These are phyloP conservation scores for Boletus semigastroideus DNA, from an alignment of 1,284 basidiomycete species.

Conservation along the genomic window DNA sequence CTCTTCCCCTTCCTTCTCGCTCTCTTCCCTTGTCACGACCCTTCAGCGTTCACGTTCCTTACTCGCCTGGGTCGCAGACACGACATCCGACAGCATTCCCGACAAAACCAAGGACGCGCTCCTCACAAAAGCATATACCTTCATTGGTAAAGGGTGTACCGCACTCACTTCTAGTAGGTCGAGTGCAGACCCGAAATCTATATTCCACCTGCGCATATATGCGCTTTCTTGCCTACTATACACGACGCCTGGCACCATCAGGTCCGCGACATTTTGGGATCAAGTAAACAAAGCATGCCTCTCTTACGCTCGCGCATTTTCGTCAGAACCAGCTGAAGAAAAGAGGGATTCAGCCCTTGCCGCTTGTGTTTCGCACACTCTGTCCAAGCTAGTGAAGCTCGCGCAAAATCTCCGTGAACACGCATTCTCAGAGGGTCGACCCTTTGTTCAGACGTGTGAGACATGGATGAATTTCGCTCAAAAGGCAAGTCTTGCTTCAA, in stretches of 20 bases:
- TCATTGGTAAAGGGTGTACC: slow-evolving; percentile 46
- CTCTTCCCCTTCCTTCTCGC: slow-evolving; percentile 21
- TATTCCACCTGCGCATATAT: slow-evolving; percentile 51
- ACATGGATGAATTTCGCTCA: slow-evolving; percentile 57
- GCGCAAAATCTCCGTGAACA: slow-evolving; percentile 32
- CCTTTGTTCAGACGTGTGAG: slow-evolving; percentile 64
- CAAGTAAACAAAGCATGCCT: slow-evolving; percentile 56
- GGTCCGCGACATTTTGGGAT: slow-evolving; percentile 59
- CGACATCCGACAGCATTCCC: slow-evolving; percentile 38
- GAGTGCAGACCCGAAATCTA: slow-evolving; percentile 17
- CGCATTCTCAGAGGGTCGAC: slow-evolving; percentile 45
- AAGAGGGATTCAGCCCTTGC: slow-evolving; percentile 30
- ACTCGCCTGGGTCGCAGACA: slow-evolving; percentile 50
- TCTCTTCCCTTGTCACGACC: slow-evolving; percentile 32
- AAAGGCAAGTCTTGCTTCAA: slow-evolving; percentile 35
- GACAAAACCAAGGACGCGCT: slow-evolving; percentile 55
- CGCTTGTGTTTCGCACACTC: slow-evolving; percentile 40
- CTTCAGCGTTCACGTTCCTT: slow-evolving; percentile 44
- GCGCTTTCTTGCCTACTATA: slow-evolving; percentile 46
- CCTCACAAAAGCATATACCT: slow-evolving; percentile 57
- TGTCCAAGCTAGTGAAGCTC: slow-evolving; percentile 42
- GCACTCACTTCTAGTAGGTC: slow-evolving; percentile 21
- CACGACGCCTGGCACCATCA: slow-evolving; percentile 44
- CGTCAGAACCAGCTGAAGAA: slow-evolving; percentile 28
- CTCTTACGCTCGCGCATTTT: slow-evolving; percentile 37